Percentiles rank a stretch among this genome's conserved stretches.
Conservation (phyloP, 2,329 filamentous ascomycete species). For the Metarhizium guizhouense region DNA sequence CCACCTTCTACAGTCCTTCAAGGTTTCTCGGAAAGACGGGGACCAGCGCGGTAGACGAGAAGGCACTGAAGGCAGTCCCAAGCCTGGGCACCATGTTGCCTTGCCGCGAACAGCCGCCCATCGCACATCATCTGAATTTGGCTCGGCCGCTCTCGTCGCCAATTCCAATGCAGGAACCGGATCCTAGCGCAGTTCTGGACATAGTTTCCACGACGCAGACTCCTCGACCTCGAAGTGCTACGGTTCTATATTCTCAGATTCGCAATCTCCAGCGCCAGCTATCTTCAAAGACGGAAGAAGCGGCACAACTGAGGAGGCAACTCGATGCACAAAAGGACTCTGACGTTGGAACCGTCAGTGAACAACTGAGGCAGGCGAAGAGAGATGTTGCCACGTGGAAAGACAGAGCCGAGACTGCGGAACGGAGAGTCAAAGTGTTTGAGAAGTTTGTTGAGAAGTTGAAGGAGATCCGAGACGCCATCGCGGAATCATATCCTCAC, state of each 20-base stretch:
- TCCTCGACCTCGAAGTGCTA: constrained; percentile 18
- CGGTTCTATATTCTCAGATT: constrained; percentile 38
- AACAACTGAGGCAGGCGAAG: constrained; percentile 34
- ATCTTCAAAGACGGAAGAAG: constrained; percentile 35
- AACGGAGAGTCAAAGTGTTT: constrained; percentile 40
- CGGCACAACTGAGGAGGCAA: constrained; percentile 32
- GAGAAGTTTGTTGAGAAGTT: constrained; percentile 31
- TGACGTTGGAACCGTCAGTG: constrained; percentile 36
- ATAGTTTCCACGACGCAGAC: neutral
- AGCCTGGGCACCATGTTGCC: constrained; percentile 30
- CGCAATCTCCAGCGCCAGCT: constrained; percentile 39
- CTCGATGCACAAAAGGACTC: constrained; percentile 34
- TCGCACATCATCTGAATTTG: constrained; percentile 29
- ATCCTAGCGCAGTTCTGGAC: neutral
- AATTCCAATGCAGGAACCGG: constrained; percentile 7
- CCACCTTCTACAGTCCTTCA: neutral
- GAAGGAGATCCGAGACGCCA: constrained; percentile 19
- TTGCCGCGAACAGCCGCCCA: constrained; percentile 25
- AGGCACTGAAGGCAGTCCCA: constrained; percentile 12
- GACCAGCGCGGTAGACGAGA: neutral
- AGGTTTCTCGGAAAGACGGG: neutral
- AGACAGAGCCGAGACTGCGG: constrained; percentile 45
- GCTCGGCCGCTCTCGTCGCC: constrained; percentile 23
- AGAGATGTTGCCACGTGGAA: constrained; percentile 37
- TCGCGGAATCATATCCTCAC: neutral